Base-by-base conservation (phyloP, 78 protist genomes). In the Dictyostelium citrinum region DNA sequence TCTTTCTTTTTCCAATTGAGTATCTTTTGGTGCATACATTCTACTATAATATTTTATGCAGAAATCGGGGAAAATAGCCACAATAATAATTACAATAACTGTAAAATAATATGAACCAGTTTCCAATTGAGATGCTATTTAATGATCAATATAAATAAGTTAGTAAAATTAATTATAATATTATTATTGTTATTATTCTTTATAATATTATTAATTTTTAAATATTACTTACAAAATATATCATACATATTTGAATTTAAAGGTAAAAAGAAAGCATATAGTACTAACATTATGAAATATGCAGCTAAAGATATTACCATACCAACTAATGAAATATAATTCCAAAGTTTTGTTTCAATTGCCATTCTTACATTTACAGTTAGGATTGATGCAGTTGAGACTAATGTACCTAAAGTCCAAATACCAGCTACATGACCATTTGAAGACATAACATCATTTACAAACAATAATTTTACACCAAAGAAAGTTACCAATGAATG, bases 261-360 rank as follows among this genome's bases (percentile, higher is more conserved):
- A 17, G 80, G 80, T 68, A 58, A 51, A 12, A 78, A 58, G 75
- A 45, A 79, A 3, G 93, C 77, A n/a, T 88, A 88, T 2, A 88
- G 51, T 35, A 88, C 33, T 22, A 88, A 22, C 93, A 88, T 88
- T 29, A 88, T 61, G 31, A 78, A 78, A 37, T 68, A 88, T 2
- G 77, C 77, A 2, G 80, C 11, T 35, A 88, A 67, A 5, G 93
- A 88, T n/a, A 88, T 37, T 10, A 43, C 5, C 12, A 88, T 41
- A 49, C 86, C 67, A 9, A 31, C 24, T 12, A 64, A 43, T 10
- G 29, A 39, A 10, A 88, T 60, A 11, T 77, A 31, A 68, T 76
- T 88, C 93, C 93, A 88, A 20, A 83, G 49, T 79, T 78, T 93
- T 5, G 78, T 81, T 60, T 93, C 96, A 49, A 93, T 49, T 10